Conservation (phyloP, 495 filamentous ascomycete species). For the Hypoxylon intermedium region DNA sequence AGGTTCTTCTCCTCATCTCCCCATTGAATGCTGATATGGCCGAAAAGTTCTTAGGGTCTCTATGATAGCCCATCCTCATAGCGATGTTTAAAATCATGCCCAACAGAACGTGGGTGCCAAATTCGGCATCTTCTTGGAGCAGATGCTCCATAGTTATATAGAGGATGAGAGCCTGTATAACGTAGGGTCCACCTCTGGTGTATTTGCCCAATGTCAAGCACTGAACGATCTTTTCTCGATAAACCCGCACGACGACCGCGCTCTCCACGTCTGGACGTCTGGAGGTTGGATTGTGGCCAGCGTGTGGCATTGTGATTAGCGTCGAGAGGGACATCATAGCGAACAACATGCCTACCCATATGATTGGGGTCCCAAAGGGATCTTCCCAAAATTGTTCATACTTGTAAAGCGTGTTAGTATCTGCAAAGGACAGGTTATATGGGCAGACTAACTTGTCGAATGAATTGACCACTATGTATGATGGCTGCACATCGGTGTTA, state of each 20-base stretch:
- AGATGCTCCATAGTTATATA: slow-evolving; percentile 43
- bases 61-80: slow-evolving; percentile 64
- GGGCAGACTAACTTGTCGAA: slow-evolving; percentile 39
- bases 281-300: background rate
- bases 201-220: slow-evolving; percentile 47
- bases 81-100: slow-evolving; percentile 50
- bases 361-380: slow-evolving; percentile 32
- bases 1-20: slow-evolving; percentile 47
- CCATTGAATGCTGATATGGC: slow-evolving; percentile 50
- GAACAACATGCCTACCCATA: slow-evolving; percentile 47
- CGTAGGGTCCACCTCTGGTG: slow-evolving; percentile 43
- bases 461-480: slow-evolving; percentile 45
- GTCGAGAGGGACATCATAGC: slow-evolving; percentile 40
- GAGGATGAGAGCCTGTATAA: slow-evolving; percentile 44
- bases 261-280: background rate
- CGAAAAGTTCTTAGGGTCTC: slow-evolving; percentile 59
- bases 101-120: slow-evolving; percentile 43
- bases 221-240: slow-evolving; percentile 45
- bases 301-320: slow-evolving; percentile 18
- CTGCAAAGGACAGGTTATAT: background rate
- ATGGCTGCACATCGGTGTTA: slow-evolving; percentile 24
- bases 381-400: slow-evolving; percentile 45
- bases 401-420: slow-evolving; percentile 21
- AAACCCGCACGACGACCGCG: slow-evolving; percentile 16
- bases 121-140: slow-evolving; percentile 37